phyloP scores from a whole-genome alignment of 768 basidiomycete species.

The Kwoniella bestiolae region DNA sequence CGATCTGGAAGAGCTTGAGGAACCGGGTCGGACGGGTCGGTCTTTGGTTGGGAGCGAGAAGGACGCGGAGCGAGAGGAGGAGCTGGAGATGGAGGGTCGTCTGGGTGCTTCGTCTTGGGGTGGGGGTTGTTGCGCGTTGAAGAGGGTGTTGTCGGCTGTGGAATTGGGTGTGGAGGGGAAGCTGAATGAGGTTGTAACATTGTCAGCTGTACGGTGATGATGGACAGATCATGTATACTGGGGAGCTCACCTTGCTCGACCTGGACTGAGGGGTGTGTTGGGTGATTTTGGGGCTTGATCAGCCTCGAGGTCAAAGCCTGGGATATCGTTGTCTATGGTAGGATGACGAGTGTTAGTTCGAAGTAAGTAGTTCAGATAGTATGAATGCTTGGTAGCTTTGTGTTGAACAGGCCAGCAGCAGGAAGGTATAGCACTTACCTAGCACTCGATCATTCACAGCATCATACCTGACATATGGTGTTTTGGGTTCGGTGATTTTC shows the following conservation, averaged over 20 bases:
- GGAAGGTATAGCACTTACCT: constrained; percentile 61
- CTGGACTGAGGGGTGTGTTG: constrained; percentile 49
- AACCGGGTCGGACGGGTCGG: constrained; percentile 55
- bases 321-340: constrained; percentile 69
- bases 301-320: constrained; percentile 68
- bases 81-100: constrained; percentile 32
- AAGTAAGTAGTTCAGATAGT: not conserved
- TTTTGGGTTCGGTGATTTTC: constrained; percentile 98
- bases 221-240: not conserved
- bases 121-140: constrained; percentile 11
- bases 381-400: too few relatives aligned
- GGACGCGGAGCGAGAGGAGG: constrained; percentile 50
- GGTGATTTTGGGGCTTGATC: constrained; percentile 64
- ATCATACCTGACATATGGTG: constrained; percentile 77
- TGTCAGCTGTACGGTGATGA: too few relatives aligned
- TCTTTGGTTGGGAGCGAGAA: constrained; percentile 50
- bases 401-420: too few relatives aligned
- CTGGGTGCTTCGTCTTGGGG: constrained; percentile 17
- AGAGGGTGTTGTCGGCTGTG: constrained; percentile 24
- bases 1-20: not conserved
- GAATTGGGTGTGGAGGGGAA: constrained; percentile 20
- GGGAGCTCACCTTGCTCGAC: constrained; percentile 59
- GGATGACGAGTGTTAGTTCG: constrained; percentile 13
- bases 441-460: constrained; percentile 58
- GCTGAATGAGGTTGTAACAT: constrained; percentile 12